Conservation (phyloP, 2,329 filamentous ascomycete genomes). For the Penicillium sp. region DNA sequence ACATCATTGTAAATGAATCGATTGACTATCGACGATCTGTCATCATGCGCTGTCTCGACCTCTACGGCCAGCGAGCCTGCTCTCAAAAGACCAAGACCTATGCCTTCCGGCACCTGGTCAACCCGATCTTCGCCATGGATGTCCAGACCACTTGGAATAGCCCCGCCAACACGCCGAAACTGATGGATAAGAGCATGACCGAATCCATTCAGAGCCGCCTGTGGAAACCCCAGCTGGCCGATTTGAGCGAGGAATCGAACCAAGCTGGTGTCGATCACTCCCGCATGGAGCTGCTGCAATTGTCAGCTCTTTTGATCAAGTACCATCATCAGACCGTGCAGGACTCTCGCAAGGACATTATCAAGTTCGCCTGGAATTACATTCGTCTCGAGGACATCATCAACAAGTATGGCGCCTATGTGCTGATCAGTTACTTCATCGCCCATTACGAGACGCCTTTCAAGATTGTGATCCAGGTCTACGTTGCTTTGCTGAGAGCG, state of each 20-base stretch:
- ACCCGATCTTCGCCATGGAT: conserved; percentile 95
- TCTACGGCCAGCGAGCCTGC: conserved; percentile 76
- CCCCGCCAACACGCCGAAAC: conserved; percentile 61
- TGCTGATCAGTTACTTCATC: conserved; percentile 96
- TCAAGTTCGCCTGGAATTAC: conserved; percentile 99
- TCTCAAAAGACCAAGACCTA: conserved; percentile 93
- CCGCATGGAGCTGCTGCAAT: conserved; percentile 90
- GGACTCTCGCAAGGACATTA: conserved; percentile 94
- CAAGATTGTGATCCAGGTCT: conserved; percentile 95
- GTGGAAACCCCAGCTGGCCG: conserved; percentile 85
- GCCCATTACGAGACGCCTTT: conserved; percentile 93
- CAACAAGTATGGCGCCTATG: conserved; percentile 98
- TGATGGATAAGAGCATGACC: conserved; percentile 85
- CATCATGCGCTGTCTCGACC: conserved; percentile 81
- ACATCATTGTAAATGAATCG: conserved; percentile 81
- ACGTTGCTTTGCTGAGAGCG: conserved; percentile 84
- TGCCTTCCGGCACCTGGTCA: conserved; percentile 86
- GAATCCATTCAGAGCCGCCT: conserved; percentile 89
- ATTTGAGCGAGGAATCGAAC: conserved; percentile 77
- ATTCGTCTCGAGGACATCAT: conserved; percentile 98
- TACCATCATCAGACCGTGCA: conserved; percentile 87
- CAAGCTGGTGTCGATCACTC: conserved; percentile 92
- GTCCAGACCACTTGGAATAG: conserved; percentile 78
- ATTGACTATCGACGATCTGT: conserved; percentile 83
- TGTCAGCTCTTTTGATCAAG: conserved; percentile 93